phyloP scores from a whole-genome alignment of 2,329 filamentous ascomycete species.

The Akanthomyces dipterigenus region DNA sequence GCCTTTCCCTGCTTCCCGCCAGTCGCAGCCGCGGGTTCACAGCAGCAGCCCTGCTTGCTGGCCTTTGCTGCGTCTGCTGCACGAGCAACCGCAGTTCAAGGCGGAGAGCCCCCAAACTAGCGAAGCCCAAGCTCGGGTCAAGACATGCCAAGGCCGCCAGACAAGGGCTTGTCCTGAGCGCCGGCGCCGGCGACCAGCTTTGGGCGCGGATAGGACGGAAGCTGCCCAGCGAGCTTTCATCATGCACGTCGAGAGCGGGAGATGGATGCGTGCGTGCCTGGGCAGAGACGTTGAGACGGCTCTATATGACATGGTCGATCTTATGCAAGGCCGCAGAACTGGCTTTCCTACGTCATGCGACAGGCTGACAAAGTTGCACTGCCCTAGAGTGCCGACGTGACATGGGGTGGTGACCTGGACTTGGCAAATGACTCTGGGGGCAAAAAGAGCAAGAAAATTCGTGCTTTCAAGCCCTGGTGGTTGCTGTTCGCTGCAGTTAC shows the following conservation, averaged over 20 bases:
- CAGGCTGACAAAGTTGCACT: slow-evolving; percentile 1
- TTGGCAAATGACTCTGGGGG: background rate
- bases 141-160: background rate
- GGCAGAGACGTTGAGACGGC: too few relatives aligned
- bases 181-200: background rate
- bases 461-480: background rate
- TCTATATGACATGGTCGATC: too few relatives aligned
- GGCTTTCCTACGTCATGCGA: background rate
- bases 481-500: too few relatives aligned
- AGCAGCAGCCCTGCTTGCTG: background rate
- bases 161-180: background rate
- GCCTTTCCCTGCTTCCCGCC: background rate
- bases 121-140: background rate
- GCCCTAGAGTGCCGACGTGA: background rate
- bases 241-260: background rate
- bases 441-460: background rate
- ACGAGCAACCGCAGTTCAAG: background rate
- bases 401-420: slow-evolving; percentile 1
- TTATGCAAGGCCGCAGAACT: background rate
- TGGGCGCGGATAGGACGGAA: background rate
- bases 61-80: too few relatives aligned
- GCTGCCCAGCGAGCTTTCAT: background rate
- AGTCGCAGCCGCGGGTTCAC: background rate
- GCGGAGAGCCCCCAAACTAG: background rate
- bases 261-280: too few relatives aligned